Evolutionary conservation across 1,139 yeast species (phyloP).

Genomic region (Geotrichum candidum): DNA sequence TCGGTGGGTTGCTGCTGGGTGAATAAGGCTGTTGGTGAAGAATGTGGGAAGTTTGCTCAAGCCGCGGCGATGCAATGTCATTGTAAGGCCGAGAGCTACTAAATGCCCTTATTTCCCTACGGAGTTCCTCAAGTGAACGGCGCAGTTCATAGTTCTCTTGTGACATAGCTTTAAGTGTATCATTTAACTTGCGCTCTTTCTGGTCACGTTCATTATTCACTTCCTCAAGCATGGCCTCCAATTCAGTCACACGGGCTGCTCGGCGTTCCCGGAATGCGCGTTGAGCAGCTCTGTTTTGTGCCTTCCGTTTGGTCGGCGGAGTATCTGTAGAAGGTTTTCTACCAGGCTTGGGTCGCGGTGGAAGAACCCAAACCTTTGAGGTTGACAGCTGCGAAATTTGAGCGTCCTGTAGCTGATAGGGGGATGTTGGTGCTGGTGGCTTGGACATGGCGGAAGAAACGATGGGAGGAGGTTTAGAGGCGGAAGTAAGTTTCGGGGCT

Average conservation of each 20-base stretch:
- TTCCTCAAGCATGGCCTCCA: constrained; percentile 52
- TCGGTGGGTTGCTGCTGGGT: neutral
- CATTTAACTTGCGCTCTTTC: constrained; percentile 37
- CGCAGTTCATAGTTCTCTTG: constrained; percentile 26
- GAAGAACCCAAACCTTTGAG: constrained; percentile 86
- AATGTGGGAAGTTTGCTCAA: neutral
- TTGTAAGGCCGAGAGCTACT: neutral
- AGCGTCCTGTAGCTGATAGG: neutral
- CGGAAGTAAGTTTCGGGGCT: neutral
- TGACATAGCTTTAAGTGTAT: constrained; percentile 38
- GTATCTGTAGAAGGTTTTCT: constrained; percentile 69
- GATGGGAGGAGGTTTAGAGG: neutral
- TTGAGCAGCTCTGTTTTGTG: constrained; percentile 90
- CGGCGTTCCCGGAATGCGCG: constrained; percentile 82
- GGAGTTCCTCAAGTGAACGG: constrained; percentile 18
- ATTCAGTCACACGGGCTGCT: constrained; percentile 53
- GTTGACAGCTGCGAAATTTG: constrained; percentile 37
- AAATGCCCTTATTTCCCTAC: constrained; percentile 19
- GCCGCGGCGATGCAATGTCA: neutral
- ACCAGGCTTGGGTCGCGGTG: constrained; percentile 89
- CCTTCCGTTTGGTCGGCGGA: constrained; percentile 41
- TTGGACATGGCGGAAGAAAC: neutral
- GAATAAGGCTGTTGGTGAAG: constrained; percentile 1
- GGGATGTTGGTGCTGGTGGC: neutral
- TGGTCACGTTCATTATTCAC: constrained; percentile 51